phyloP scores from a whole-genome alignment of 257 asterid genomes.

The Fraxinus cuspidata region DNA sequence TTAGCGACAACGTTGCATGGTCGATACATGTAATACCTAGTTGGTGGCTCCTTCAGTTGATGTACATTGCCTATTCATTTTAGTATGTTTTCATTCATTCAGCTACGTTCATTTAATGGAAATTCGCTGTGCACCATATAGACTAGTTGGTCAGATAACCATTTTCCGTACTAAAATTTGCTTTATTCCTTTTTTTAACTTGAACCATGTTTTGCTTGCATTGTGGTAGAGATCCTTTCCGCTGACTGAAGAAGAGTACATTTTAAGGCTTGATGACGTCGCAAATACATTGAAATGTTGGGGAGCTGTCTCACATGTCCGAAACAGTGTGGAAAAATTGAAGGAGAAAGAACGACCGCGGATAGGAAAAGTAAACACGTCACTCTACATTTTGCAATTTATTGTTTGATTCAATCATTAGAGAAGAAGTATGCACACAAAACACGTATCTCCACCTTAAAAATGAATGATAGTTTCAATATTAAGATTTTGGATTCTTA shows the following conservation, averaged over 20 bases:
- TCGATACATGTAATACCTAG: no score
- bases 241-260: conserved; percentile 90
- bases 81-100: no score
- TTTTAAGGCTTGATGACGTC: conserved; percentile 88
- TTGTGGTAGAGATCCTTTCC: conserved; percentile 80
- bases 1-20: no score
- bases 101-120: background rate
- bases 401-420: background rate
- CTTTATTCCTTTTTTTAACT: conserved; percentile 28
- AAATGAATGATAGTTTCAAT: conserved; percentile 5
- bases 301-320: conserved; percentile 98
- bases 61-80: no score
- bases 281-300: conserved; percentile 88
- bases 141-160: background rate
- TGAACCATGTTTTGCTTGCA: conserved; percentile 28
- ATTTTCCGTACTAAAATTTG: background rate
- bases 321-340: conserved; percentile 70
- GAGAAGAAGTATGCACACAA: background rate
- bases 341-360: conserved; percentile 98
- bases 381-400: conserved; percentile 11
- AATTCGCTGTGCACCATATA: background rate
- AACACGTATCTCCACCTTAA: conserved; percentile 4
- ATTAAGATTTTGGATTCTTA: background rate
- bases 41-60: no score
- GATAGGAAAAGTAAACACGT: conserved; percentile 70